A percentile compares a stretch with the other conserved stretches of the same genome.
Evolutionary conservation across 176 grass and related monocot species (phyloP).

Genomic region (Musa schizocarpa): DNA sequence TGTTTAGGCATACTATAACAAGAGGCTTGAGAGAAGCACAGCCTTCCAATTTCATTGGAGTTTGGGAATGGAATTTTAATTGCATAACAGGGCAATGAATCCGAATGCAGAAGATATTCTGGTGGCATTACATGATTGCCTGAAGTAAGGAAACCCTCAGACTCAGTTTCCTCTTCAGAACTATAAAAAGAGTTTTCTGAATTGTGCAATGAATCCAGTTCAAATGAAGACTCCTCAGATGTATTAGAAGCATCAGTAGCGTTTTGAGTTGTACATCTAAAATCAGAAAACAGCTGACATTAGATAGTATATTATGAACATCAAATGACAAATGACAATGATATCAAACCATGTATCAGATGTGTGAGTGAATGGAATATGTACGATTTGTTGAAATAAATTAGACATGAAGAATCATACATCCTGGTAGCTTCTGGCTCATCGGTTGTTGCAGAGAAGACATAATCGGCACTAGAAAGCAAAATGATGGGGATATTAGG

Average conservation of each 20-base stretch:
- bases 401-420: conserved; percentile 28
- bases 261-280: conserved; percentile 36
- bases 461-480: conserved; percentile 27
- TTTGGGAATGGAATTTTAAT: conserved; percentile 25
- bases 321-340: neutral
- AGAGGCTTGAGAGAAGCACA: conserved; percentile 29
- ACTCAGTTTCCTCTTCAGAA: conserved; percentile 55
- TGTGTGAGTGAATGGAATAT: neutral
- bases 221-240: conserved; percentile 60
- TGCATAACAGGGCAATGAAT: conserved; percentile 22
- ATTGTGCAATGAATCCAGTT: conserved; percentile 39
- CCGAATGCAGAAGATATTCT: conserved; percentile 17
- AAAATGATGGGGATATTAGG: conserved; percentile 16
- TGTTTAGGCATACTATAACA: conserved; percentile 22
- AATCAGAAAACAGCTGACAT: conserved; percentile 10
- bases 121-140: conserved; percentile 19
- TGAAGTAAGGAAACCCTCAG: conserved; percentile 19
- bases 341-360: neutral
- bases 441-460: conserved; percentile 26
- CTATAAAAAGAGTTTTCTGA: conserved; percentile 64
- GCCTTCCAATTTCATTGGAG: conserved; percentile 27
- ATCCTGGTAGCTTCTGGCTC: conserved; percentile 23
- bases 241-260: conserved; percentile 42
- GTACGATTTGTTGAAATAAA: neutral
- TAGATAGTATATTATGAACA: neutral